Conservation (phyloP, 345 rosid species). For the Syzygium aqueum region DNA sequence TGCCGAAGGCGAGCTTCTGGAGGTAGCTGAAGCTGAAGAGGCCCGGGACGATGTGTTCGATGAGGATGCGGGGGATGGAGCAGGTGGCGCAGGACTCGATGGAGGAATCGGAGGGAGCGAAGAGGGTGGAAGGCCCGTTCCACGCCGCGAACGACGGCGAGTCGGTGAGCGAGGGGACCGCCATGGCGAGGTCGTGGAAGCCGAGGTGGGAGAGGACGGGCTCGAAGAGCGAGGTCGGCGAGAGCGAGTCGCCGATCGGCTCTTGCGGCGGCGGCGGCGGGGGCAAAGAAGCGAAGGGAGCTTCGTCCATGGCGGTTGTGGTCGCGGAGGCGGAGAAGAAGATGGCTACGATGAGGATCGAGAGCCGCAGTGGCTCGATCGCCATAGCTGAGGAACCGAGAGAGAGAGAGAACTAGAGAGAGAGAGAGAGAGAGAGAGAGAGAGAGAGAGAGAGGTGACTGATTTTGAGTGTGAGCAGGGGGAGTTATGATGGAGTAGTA, state of each 20-base stretch:
- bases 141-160: slow-evolving; percentile 21
- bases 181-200: slow-evolving; percentile 46
- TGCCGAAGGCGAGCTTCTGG: slow-evolving; percentile 41
- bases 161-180: slow-evolving; percentile 34
- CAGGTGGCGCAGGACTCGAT: slow-evolving; percentile 40
- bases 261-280: not conserved
- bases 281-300: not conserved
- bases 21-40: slow-evolving; percentile 50
- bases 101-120: slow-evolving; percentile 55
- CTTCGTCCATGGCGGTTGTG: not conserved
- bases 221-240: slow-evolving; percentile 12
- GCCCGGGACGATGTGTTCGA: slow-evolving; percentile 62
- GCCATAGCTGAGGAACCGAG: not conserved
- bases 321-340: not conserved
- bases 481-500: not conserved
- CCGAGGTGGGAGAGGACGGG: slow-evolving; percentile 63
- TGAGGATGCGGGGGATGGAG: slow-evolving; percentile 38
- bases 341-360: not conserved
- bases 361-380: not conserved
- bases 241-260: slow-evolving; percentile 3
- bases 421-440: not conserved
- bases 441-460: not conserved
- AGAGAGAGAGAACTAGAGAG: not conserved
- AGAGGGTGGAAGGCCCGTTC: slow-evolving; percentile 64
- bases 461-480: not conserved